Base-by-base conservation (phyloP, 169 alveolate species). In the Plasmodium vinckei region DNA sequence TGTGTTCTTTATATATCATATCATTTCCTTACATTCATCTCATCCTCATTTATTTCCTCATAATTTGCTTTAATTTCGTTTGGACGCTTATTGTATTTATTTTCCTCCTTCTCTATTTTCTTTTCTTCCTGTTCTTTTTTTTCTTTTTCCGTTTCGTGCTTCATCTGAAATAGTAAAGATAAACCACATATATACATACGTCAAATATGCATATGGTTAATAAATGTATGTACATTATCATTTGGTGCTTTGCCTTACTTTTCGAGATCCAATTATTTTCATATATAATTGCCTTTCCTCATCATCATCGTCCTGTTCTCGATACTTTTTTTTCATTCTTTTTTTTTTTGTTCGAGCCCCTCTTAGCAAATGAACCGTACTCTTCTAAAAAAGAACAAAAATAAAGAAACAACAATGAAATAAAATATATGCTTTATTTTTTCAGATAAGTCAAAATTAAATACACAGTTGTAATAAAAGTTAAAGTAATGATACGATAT, bases 271-370 rank as follows among this genome's bases (percentile, higher is more conserved):
- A 63, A 75, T 75, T 63, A 75, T 75, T 54, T 75, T 75, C 88
- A 75, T 75, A 67, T 75, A 75, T 46, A 75, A 42, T 19, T 46
- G 69, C 17, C 88, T 75, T 61, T 63, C 70, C 59, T 75, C 88
- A 10, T 75, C 88, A 69, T 75, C 88, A 54, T 42, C 88, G 7
- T 25, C 77, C 25, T 75, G 88, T 33, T 63, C 88, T 27, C 57
- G 51, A 54, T 75, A 75, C n/a, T 75, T 75, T 63, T 75, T 75
- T 44, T 75, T 75, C 88, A 75, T 75, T 15, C 88, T 23, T 15
- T 75, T 75, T 39, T 75, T 75, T 46, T 75, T 75, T n/a, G 88
- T 44, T 44, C 75, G 47, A 27, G 88, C 88, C 10, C 88, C 88
- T 63, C 88, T 75, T 23, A 75, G 21, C 56, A 75, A 54, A 67